Conservation (phyloP, 768 basidiomycete species). For the Mycena belliarum region DNA sequence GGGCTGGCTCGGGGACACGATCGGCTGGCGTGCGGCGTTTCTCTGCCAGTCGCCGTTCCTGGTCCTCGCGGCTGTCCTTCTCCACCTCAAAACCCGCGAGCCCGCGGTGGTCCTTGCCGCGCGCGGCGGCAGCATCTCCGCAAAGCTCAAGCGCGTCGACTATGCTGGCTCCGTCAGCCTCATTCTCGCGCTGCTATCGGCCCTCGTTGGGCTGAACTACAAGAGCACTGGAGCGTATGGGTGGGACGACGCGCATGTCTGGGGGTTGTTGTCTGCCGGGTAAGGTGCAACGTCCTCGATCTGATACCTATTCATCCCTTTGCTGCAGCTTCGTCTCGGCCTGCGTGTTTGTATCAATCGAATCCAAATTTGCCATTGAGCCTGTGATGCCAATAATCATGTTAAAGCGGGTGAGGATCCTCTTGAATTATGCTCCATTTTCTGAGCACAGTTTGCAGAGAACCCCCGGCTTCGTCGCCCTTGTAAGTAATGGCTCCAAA, state of each 20-base stretch:
- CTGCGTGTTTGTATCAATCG: conserved; percentile 55
- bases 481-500: not conserved
- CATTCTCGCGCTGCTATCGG: conserved; percentile 45
- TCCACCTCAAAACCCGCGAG: conserved; percentile 20
- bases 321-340: conserved; percentile 40
- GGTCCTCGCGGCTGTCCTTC: not conserved
- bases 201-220: conserved; percentile 28
- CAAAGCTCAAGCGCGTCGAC: conserved; percentile 60
- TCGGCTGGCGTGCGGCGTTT: conserved; percentile 69
- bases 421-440: conserved; percentile 29
- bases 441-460: conserved; percentile 33
- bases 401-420: conserved; percentile 25
- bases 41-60: conserved; percentile 46
- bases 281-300: not conserved
- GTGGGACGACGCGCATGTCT: conserved; percentile 52
- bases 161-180: conserved; percentile 62
- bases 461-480: conserved; percentile 47
- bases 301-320: not conserved
- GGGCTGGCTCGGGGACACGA: conserved; percentile 58
- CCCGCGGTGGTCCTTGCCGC: conserved; percentile 13
- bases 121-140: not conserved
- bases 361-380: conserved; percentile 54
- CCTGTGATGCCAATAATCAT: conserved; percentile 65
- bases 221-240: conserved; percentile 9
- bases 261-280: conserved; percentile 41